Conservation (phyloP, 2,329 filamentous ascomycete genomes). For the Ramichloridium luteum region DNA sequence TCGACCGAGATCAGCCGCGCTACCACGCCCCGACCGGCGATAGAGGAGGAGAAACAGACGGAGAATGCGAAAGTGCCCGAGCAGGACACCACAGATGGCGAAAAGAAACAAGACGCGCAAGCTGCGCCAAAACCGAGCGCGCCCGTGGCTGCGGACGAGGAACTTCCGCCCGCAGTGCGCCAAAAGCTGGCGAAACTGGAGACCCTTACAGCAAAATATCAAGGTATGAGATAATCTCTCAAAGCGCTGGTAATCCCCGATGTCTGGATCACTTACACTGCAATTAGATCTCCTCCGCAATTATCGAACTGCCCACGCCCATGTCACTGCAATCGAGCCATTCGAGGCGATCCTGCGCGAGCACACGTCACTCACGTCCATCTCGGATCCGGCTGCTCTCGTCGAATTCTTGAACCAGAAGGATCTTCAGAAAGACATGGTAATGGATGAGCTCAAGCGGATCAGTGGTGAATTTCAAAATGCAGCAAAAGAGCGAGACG, state of each 20-base stretch:
- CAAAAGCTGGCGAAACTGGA: conserved; percentile 74
- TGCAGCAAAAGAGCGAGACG: conserved; percentile 53
- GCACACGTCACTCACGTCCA: conserved; percentile 81
- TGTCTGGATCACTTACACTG: conserved; percentile 3
- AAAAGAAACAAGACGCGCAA: conserved; percentile 19
- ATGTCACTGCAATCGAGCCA: conserved; percentile 76
- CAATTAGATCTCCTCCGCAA: conserved; percentile 71
- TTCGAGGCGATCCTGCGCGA: conserved; percentile 88
- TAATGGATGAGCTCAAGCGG: conserved; percentile 83
- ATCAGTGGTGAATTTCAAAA: conserved; percentile 45
- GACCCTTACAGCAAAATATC: conserved; percentile 76
- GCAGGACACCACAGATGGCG: conserved; percentile 19
- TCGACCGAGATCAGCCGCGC: conserved; percentile 50
- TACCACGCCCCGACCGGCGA: conserved; percentile 43
- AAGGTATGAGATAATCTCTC: conserved; percentile 57
- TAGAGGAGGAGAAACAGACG: conserved; percentile 24
- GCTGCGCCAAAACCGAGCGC: conserved; percentile 20
- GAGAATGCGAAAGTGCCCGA: conserved; percentile 12
- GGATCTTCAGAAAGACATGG: conserved; percentile 78
- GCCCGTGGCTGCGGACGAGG: conserved; percentile 30
- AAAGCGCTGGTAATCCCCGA: too few species aligned
- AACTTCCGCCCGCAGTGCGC: conserved; percentile 62
- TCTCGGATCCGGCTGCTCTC: conserved; percentile 70
- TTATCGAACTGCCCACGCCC: conserved; percentile 80
- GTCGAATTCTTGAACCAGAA: conserved; percentile 84